A percentile compares a stretch with the other conserved stretches of the same genome.
Conservation (phyloP, 768 basidiomycete species). For the Xerocomus potaroensis region DNA sequence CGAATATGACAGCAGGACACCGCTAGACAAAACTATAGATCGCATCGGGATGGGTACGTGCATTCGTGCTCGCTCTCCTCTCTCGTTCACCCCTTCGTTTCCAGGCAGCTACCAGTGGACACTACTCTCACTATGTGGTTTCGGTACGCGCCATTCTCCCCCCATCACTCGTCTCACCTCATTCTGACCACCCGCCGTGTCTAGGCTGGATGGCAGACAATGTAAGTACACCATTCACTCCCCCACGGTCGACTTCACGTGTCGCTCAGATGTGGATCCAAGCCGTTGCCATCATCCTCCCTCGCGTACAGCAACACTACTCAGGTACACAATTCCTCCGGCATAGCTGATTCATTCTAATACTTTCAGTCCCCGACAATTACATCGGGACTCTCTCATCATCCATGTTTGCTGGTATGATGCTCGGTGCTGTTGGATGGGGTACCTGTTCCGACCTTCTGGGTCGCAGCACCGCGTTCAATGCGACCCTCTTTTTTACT, state of each 20-base stretch:
- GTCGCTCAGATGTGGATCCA: slow-evolving; percentile 84
- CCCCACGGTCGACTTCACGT: slow-evolving; percentile 23
- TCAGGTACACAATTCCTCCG: slow-evolving; percentile 45
- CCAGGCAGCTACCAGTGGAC: slow-evolving; percentile 77
- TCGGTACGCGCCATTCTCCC: slow-evolving; percentile 56
- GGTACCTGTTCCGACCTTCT: slow-evolving; percentile 89
- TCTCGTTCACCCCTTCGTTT: neutral
- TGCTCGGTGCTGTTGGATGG: slow-evolving; percentile 91
- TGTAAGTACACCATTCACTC: slow-evolving; percentile 40
- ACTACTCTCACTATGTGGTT: slow-evolving; percentile 78
- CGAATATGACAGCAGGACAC: slow-evolving; percentile 45
- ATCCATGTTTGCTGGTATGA: slow-evolving; percentile 95
- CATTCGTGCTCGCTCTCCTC: neutral
- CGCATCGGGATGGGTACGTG: slow-evolving; percentile 79
- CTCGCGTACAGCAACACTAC: slow-evolving; percentile 92
- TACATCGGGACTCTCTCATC: slow-evolving; percentile 82
- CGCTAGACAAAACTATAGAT: slow-evolving; percentile 84
- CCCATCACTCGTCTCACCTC: neutral
- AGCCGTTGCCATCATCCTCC: slow-evolving; percentile 88
- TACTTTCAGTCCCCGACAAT: slow-evolving; percentile 56
- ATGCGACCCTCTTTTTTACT: slow-evolving; percentile 87
- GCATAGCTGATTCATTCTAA: slow-evolving; percentile 7
- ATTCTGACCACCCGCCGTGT: neutral
- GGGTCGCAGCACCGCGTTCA: slow-evolving; percentile 89
- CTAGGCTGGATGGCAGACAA: slow-evolving; percentile 94